Conservation (phyloP, 2,329 filamentous ascomycete genomes). For the Trichoderma citrinoviride region DNA sequence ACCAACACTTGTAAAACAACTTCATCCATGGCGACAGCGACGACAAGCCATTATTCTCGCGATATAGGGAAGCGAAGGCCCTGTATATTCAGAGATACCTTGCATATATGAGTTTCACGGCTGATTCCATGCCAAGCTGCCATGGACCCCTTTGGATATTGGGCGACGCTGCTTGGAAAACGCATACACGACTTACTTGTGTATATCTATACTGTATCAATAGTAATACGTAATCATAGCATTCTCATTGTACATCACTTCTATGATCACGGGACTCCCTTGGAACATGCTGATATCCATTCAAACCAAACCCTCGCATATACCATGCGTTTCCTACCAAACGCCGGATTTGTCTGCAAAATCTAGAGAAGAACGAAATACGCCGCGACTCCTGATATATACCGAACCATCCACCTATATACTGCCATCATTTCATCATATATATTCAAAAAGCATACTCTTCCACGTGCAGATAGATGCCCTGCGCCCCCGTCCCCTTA, state of each 20-base stretch:
- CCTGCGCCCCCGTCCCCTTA: constrained; percentile 62
- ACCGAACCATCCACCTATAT: neutral
- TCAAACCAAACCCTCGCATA: too few relatives aligned
- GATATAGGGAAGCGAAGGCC: neutral
- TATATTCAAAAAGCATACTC: constrained; percentile 53
- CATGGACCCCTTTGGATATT: neutral
- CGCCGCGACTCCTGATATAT: neutral
- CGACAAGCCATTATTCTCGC: too few relatives aligned
- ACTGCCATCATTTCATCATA: constrained; percentile 1
- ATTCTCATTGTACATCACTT: neutral
- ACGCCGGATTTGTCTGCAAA: neutral
- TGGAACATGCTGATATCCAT: neutral
- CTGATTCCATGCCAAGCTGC: neutral
- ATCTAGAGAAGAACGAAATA: neutral
- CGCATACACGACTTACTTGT: neutral
- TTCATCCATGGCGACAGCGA: constrained; percentile 4
- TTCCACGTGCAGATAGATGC: constrained; percentile 59
- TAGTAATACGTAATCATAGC: neutral
- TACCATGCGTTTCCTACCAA: neutral
- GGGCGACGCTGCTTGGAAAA: neutral
- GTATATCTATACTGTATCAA: neutral
- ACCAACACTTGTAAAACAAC: neutral
- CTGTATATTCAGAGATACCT: neutral
- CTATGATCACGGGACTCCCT: neutral
- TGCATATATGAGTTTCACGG: neutral